A percentile compares a stretch with the other conserved stretches of the same genome.
phyloP scores from a whole-genome alignment of 2,329 filamentous ascomycete species.

The Xylaria sp. region DNA sequence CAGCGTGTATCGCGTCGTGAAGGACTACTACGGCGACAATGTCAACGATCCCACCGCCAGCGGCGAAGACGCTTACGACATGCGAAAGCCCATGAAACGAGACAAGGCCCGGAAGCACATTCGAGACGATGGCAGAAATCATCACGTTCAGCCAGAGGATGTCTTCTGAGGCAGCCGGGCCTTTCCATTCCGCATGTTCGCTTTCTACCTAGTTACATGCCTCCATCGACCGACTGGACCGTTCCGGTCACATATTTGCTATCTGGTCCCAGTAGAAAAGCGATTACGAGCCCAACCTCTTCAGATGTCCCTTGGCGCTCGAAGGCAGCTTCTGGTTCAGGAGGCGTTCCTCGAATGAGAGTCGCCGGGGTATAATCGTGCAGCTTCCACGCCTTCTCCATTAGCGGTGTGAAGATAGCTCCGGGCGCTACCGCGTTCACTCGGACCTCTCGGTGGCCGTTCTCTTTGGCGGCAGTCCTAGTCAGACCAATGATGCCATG shows the following conservation, averaged over 20 bases:
- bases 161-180: conserved; percentile 73
- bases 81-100: conserved; percentile 89
- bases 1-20: conserved; percentile 86
- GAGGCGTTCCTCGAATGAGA: conserved; percentile 46
- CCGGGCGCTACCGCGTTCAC: conserved; percentile 62
- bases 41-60: conserved; percentile 69
- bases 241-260: conserved; percentile 60
- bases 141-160: conserved; percentile 82
- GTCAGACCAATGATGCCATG: conserved; percentile 53
- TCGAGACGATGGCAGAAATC: conserved; percentile 81
- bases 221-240: conserved; percentile 61
- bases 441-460: conserved; percentile 57
- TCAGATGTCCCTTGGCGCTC: conserved; percentile 59
- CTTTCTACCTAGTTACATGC: conserved; percentile 42
- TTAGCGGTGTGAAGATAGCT: conserved; percentile 61
- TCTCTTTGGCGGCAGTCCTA: conserved; percentile 52
- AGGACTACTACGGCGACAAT: conserved; percentile 93
- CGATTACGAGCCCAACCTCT: conserved; percentile 60
- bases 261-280: conserved; percentile 60
- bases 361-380: conserved; percentile 51
- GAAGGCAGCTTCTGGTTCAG: conserved; percentile 56
- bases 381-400: conserved; percentile 57
- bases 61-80: conserved; percentile 92
- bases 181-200: conserved; percentile 10
- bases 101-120: conserved; percentile 82